Base-by-base conservation (phyloP, 2,329 filamentous ascomycete species). In the Neoascochyta sp. region DNA sequence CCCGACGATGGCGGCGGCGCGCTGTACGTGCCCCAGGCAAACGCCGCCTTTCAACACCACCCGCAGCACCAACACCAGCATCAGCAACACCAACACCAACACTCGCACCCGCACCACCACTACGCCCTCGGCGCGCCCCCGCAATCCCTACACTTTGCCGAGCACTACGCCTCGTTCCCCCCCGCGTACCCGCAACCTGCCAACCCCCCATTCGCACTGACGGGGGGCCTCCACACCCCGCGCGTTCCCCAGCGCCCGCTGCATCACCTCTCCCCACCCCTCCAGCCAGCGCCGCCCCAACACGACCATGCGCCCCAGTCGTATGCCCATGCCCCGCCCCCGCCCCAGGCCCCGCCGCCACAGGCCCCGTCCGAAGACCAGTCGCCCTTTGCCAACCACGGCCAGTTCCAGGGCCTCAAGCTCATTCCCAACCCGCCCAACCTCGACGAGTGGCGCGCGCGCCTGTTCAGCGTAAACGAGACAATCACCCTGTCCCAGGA, bases 401-500 rank as follows among this genome's bases (percentile, higher is more conserved):
- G 71, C n/a, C 73, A 75, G 48, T 63, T 75, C 35, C 68, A 71
- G 27, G 69, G 63, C 15, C 32, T 65, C 34, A 80, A 70, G 51
- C 66, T 82, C 43, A 70, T 86, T 8, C 60, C 78, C 7, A 67
- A 84, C 48, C 83, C 83, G 21, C 82, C 83, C 3, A 70, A 83
- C 45, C 67, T 89, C 27, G 68, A 76, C 9, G 67, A 69, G 39
- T 90, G 85, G 85, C 71, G 85, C 29, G 70, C 83, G 46, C 80
- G 71, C 51, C 65, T 89, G 24, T 90, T 89, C 59, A 73, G 84
- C 51, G 80, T 87, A n/a, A 77, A 86, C 46, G 79, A 83, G 24
- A 75, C 73, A 24, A 82, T 89, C 36, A 74, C 80, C 9, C 63
- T 90, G 46, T 86, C 75, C 16, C 78, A 87, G 57, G 81, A 87